Conservation (phyloP, 306 rosid genomes). For the Medicago ruthenica region DNA sequence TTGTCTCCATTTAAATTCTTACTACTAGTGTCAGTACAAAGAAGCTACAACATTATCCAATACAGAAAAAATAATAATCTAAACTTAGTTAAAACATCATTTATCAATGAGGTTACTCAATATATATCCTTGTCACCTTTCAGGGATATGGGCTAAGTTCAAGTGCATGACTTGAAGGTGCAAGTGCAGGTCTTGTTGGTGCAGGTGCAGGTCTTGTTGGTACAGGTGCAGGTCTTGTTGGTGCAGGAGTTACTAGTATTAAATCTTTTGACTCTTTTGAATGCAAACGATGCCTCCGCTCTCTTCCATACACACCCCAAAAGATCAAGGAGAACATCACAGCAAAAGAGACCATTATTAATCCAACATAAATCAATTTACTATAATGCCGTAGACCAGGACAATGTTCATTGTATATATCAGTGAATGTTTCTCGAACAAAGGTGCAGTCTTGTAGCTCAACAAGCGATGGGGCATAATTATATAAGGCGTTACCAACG, state of each 20-base stretch:
- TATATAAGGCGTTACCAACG: conserved; percentile 65
- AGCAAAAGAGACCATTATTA: conserved; percentile 70
- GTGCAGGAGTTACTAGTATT: background rate
- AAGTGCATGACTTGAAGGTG: background rate
- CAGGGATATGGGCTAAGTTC: background rate
- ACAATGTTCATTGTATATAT: conserved; percentile 61
- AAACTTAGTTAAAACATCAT: background rate
- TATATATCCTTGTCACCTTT: background rate
- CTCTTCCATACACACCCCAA: conserved; percentile 89
- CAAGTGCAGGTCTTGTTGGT: background rate
- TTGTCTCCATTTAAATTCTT: background rate
- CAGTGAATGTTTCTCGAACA: conserved; percentile 65
- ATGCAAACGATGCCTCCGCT: conserved; percentile 71
- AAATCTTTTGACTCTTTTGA: conserved; percentile 52
- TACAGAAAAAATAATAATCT: background rate
- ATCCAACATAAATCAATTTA: conserved; percentile 71
- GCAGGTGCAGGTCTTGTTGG: background rate
- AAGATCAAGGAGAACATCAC: conserved; percentile 82
- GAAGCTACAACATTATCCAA: background rate
- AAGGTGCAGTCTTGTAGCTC: conserved; percentile 79
- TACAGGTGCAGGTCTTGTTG: background rate
- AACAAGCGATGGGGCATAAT: conserved; percentile 64
- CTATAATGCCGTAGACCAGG: conserved; percentile 65
- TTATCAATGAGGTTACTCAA: conserved; percentile 2
- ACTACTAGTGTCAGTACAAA: background rate